Evolutionary conservation across 2,329 filamentous ascomycete species (phyloP).

Genomic region (Chrysoporthe cubensis): DNA sequence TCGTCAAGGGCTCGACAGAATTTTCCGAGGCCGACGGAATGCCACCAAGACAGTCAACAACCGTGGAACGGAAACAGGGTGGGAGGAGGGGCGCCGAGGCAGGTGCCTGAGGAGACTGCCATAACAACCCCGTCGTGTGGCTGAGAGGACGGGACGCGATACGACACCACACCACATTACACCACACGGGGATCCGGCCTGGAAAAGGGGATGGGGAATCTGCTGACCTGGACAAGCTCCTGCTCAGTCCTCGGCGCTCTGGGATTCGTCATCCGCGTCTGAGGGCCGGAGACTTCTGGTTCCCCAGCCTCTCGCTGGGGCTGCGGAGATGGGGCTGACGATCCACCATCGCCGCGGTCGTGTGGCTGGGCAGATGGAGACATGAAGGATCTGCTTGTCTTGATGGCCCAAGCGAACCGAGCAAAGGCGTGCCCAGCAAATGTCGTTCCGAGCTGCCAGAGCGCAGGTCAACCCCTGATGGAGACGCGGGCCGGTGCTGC

Average conservation of each 20-base stretch:
- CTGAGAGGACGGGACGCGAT: background rate
- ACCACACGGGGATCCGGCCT: background rate
- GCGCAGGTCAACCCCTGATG: background rate
- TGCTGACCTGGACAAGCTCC: conserved; percentile 27
- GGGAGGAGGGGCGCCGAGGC: background rate
- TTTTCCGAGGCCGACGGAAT: background rate
- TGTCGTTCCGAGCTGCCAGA: background rate
- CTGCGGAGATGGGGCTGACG: conserved; percentile 11
- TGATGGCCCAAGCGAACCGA: background rate
- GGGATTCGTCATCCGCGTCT: background rate
- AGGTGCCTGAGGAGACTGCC: background rate
- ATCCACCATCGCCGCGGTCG: conserved; percentile 8
- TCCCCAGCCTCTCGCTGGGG: conserved; percentile 8
- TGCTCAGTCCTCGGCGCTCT: conserved; percentile 22
- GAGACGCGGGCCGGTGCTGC: conserved; percentile 2
- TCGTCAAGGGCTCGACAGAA: background rate
- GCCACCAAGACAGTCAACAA: background rate
- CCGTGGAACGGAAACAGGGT: background rate
- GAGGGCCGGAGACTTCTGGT: conserved; percentile 1
- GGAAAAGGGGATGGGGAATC: background rate
- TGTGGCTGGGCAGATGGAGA: conserved; percentile 18
- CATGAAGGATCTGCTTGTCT: conserved; percentile 2
- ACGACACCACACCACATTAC: background rate
- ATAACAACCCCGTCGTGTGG: background rate
- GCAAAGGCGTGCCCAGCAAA: background rate